phyloP scores from a whole-genome alignment of 352 stramenopile species.

The Phytophthora fragariae region DNA sequence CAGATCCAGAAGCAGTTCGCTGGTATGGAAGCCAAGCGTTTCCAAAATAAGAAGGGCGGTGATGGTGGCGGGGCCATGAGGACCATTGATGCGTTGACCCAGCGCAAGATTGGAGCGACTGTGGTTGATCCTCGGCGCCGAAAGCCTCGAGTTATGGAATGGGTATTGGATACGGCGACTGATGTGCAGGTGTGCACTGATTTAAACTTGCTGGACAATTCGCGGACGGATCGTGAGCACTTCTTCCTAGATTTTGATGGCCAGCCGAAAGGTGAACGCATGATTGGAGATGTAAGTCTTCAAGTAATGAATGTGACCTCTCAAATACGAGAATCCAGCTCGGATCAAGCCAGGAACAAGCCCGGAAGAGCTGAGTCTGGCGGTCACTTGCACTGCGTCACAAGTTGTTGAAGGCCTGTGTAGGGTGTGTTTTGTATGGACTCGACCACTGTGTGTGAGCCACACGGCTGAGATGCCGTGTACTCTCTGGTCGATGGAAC shows the following conservation, averaged over 20 bases:
- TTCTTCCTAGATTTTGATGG: constrained; percentile 2
- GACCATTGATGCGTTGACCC: background rate
- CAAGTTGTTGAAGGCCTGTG: too few relatives aligned
- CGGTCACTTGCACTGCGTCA: too few relatives aligned
- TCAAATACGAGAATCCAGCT: too few relatives aligned
- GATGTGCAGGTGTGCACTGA: background rate
- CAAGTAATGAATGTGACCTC: background rate
- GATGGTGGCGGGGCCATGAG: background rate
- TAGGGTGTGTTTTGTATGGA: too few relatives aligned
- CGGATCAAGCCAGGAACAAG: too few relatives aligned
- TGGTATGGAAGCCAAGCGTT: background rate
- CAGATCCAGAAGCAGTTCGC: background rate
- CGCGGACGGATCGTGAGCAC: background rate
- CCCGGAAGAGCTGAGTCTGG: too few relatives aligned
- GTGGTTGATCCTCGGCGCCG: background rate
- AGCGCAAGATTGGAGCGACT: background rate
- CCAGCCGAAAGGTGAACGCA: background rate
- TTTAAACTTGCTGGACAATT: background rate
- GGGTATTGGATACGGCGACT: background rate
- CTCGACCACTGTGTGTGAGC: too few relatives aligned
- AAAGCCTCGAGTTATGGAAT: background rate
- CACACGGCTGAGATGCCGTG: too few relatives aligned
- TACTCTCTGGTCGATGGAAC: too few relatives aligned
- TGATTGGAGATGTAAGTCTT: background rate
- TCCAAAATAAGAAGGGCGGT: background rate